phyloP scores from a whole-genome alignment of 352 stramenopile species.

The Phytophthora pisi region DNA sequence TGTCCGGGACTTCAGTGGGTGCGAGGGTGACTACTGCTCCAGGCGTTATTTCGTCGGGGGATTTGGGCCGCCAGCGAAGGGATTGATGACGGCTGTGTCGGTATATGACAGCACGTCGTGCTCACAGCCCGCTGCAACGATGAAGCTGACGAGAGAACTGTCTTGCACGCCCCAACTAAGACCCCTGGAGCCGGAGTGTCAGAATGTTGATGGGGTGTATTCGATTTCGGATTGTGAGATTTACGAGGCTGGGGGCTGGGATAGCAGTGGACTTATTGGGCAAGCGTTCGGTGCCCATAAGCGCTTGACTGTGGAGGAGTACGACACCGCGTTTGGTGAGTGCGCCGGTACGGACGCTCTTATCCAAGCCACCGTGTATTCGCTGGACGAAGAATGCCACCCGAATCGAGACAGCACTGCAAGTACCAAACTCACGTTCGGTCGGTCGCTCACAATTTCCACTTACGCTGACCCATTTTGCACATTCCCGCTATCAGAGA shows the following conservation, averaged over 20 bases:
- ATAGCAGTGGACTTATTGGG: background rate
- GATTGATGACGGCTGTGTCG: background rate
- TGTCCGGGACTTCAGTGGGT: background rate
- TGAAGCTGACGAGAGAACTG: background rate
- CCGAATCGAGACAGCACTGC: background rate
- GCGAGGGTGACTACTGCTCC: background rate
- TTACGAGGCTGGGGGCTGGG: background rate
- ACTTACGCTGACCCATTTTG: conserved; percentile 8
- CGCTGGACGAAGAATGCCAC: conserved; percentile 11
- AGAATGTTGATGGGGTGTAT: background rate
- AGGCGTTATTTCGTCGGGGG: conserved; percentile 7
- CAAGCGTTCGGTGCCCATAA: background rate
- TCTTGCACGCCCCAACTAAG: conserved; percentile 2
- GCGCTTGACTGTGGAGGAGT: conserved; percentile 8
- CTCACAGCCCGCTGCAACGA: background rate
- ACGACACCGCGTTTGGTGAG: conserved; percentile 1
- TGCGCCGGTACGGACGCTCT: conserved; percentile 1
- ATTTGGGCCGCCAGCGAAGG: conserved; percentile 4
- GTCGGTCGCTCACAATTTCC: background rate
- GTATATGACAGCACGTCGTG: conserved; percentile 1
- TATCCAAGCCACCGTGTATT: background rate
- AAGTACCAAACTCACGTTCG: conserved; percentile 7
- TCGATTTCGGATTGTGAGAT: conserved; percentile 6
- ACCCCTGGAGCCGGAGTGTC: background rate
- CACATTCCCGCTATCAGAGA: background rate